Evolutionary conservation across 345 rosid genomes (phyloP).

Genomic region (Melaleuca quinquenervia): DNA sequence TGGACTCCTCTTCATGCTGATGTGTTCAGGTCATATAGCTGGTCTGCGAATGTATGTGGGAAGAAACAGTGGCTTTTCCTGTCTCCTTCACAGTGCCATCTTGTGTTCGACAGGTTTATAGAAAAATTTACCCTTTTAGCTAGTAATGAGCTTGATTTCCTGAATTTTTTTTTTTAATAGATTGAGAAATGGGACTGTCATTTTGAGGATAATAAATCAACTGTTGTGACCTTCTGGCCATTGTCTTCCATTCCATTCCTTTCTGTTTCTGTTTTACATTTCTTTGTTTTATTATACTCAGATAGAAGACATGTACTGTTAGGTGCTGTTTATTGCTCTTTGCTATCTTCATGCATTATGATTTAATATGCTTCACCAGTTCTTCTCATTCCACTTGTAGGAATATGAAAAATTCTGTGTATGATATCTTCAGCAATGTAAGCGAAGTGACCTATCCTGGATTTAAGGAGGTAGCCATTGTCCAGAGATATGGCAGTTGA

Average conservation of each 20-base stretch:
- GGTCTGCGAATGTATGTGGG: slow-evolving; percentile 96
- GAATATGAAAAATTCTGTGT: slow-evolving; percentile 58
- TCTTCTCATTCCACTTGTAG: slow-evolving; percentile 21
- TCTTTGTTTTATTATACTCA: background rate
- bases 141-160: background rate
- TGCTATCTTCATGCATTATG: background rate
- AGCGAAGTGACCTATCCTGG: slow-evolving; percentile 58
- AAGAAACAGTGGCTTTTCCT: slow-evolving; percentile 76
- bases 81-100: slow-evolving; percentile 58
- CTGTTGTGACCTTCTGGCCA: background rate
- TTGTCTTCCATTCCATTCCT: background rate
- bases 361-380: background rate
- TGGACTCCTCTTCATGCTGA: slow-evolving; percentile 98
- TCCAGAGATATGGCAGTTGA: background rate
- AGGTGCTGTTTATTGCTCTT: background rate
- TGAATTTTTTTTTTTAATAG: background rate
- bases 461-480: slow-evolving; percentile 46
- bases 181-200: background rate
- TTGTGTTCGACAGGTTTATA: slow-evolving; percentile 69
- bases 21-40: slow-evolving; percentile 91
- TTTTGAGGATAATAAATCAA: background rate
- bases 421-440: slow-evolving; percentile 54
- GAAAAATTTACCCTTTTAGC: background rate
- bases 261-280: background rate
- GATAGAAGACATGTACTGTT: background rate